Percentiles rank a stretch among this genome's conserved stretches.
Evolutionary conservation across 306 rosid species (phyloP).

Genomic region (Lathyrus oleraceus): DNA sequence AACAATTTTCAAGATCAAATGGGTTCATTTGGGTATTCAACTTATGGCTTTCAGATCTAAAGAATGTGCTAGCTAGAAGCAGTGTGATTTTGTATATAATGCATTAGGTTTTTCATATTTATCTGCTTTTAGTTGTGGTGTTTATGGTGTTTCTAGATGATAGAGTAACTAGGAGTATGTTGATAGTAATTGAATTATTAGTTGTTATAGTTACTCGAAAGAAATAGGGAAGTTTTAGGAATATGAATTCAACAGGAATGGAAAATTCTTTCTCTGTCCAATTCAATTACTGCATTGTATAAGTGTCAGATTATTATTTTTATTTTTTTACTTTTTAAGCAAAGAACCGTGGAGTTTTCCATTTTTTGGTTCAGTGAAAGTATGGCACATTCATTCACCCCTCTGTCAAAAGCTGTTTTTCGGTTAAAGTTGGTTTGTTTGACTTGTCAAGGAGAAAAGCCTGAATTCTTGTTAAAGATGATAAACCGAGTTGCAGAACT

Average conservation of each 20-base stretch:
- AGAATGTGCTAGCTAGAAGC: constrained; percentile 20
- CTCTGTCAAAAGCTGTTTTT: not conserved
- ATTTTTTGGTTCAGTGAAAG: not conserved
- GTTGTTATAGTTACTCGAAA: constrained; percentile 24
- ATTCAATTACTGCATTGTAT: not conserved
- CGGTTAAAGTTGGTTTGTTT: not conserved
- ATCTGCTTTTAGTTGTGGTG: constrained; percentile 32
- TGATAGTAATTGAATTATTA: constrained; percentile 30
- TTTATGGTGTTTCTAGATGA: constrained; percentile 36
- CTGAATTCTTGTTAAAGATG: constrained; percentile 5
- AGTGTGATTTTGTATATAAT: constrained; percentile 27
- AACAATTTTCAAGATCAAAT: constrained; percentile 29
- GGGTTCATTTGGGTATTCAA: constrained; percentile 46
- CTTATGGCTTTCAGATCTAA: constrained; percentile 36
- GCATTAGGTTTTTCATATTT: constrained; percentile 27
- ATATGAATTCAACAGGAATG: constrained; percentile 35
- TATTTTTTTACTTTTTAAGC: not conserved
- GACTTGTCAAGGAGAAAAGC: not conserved
- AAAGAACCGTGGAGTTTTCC: not conserved
- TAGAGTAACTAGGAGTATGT: constrained; percentile 26
- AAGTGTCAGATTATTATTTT: no score
- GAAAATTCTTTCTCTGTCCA: constrained; percentile 39
- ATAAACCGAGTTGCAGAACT: not conserved
- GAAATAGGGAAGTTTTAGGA: constrained; percentile 29
- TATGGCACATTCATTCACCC: not conserved